phyloP scores from a whole-genome alignment of 257 asterid genomes.

The Linaria vulgaris region DNA sequence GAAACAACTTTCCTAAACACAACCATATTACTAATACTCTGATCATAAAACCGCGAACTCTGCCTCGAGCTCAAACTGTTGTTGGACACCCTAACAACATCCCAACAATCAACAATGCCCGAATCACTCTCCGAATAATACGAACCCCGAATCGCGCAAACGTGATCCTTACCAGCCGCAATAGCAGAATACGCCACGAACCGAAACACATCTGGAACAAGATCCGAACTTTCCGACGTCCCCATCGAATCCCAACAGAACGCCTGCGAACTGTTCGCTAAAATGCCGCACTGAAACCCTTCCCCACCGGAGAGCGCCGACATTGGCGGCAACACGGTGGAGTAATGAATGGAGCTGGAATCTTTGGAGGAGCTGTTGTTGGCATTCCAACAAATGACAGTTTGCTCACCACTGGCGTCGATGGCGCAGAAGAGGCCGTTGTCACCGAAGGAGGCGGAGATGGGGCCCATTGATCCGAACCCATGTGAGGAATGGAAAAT shows the following conservation, averaged over 20 bases:
- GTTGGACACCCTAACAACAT: slow-evolving; percentile 41
- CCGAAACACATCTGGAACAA: slow-evolving; percentile 51
- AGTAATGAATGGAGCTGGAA: slow-evolving; percentile 33
- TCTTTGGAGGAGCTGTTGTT: slow-evolving; percentile 36
- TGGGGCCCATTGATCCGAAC: slow-evolving; percentile 85
- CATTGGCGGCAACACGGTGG: slow-evolving; percentile 58
- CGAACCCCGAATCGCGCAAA: slow-evolving; percentile 75
- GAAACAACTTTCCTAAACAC: slow-evolving; percentile 63
- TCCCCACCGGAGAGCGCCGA: slow-evolving; percentile 81
- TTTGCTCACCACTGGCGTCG: slow-evolving; percentile 92
- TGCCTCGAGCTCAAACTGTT: slow-evolving; percentile 39
- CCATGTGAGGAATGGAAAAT: slow-evolving; percentile 45
- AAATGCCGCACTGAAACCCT: slow-evolving; percentile 82
- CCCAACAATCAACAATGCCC: slow-evolving; percentile 89
- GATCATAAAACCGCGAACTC: slow-evolving; percentile 45
- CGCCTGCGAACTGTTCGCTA: slow-evolving; percentile 68
- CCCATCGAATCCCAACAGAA: slow-evolving; percentile 60
- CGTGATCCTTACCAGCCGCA: slow-evolving; percentile 81
- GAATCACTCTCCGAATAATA: slow-evolving; percentile 57
- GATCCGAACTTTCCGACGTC: slow-evolving; percentile 42
- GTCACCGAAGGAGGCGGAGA: slow-evolving; percentile 76
- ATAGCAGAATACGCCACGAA: slow-evolving; percentile 60
- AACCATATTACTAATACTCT: slow-evolving; percentile 9
- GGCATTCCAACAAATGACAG: slow-evolving; percentile 81
- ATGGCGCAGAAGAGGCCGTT: slow-evolving; percentile 76